A percentile compares a stretch with the other conserved stretches of the same genome.
Conservation (phyloP, 306 rosid genomes). For the cucumber (Cucumis sativus) region DNA sequence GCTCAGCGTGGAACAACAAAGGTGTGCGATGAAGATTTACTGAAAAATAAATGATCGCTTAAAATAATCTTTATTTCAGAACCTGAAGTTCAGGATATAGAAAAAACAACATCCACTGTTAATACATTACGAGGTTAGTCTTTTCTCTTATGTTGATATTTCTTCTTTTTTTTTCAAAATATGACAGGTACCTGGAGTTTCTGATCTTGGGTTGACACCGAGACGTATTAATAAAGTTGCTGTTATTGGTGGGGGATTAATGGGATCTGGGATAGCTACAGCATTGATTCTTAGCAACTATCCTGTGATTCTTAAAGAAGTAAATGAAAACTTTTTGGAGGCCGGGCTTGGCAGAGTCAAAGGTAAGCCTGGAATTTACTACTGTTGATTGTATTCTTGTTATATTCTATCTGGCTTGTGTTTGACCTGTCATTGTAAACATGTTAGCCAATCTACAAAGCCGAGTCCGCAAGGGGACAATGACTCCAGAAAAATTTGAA, state of each 20-base stretch:
- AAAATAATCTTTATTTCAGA: background rate
- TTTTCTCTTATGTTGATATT: background rate
- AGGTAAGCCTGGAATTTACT: constrained; percentile 43
- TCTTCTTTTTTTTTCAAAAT: background rate
- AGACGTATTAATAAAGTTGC: constrained; percentile 74
- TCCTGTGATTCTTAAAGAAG: constrained; percentile 83
- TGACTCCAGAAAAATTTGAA: constrained; percentile 68
- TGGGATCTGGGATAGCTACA: constrained; percentile 98
- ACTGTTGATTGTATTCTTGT: background rate
- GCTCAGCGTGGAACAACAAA: constrained; percentile 86
- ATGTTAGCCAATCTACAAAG: constrained; percentile 87
- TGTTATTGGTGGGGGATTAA: constrained; percentile 87
- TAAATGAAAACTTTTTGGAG: constrained; percentile 71
- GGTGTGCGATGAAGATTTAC: constrained; percentile 36
- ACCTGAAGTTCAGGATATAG: background rate
- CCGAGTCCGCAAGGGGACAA: constrained; percentile 65
- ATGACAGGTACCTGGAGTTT: constrained; percentile 76
- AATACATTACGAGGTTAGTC: background rate
- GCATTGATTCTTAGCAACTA: constrained; percentile 63
- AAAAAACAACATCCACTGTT: background rate
- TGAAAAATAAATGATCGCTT: background rate
- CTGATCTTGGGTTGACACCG: constrained; percentile 73
- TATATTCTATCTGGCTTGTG: background rate
- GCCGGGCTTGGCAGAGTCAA: constrained; percentile 74
- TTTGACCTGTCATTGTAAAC: constrained; percentile 39